phyloP scores from a whole-genome alignment of 1,139 yeast genomes.

The Candida glucosophila region DNA sequence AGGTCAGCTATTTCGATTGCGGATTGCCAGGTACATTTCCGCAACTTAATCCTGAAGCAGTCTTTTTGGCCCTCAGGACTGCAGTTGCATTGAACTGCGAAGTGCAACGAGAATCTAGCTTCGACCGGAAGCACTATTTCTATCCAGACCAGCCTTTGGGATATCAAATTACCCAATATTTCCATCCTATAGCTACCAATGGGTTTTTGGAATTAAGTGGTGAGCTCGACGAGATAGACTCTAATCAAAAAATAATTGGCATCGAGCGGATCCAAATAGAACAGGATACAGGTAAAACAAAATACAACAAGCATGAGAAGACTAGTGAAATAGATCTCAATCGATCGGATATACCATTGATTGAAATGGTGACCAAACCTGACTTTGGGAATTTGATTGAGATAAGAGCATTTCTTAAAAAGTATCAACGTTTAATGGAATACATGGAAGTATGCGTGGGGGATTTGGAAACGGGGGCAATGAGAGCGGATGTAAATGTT shows the following conservation, averaged over 20 bases:
- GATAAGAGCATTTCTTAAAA: constrained; percentile 71
- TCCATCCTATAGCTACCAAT: constrained; percentile 64
- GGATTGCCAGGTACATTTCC: constrained; percentile 96
- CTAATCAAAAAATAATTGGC: constrained; percentile 30
- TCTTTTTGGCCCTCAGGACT: constrained; percentile 61
- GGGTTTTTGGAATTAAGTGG: constrained; percentile 48
- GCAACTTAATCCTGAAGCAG: constrained; percentile 63
- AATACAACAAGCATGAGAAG: constrained; percentile 40
- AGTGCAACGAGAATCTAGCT: constrained; percentile 50
- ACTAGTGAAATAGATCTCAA: constrained; percentile 63
- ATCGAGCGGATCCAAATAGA: constrained; percentile 80
- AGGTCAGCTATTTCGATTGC: constrained; percentile 72
- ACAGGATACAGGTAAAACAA: constrained; percentile 88
- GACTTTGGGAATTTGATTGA: constrained; percentile 64
- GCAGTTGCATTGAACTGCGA: constrained; percentile 63
- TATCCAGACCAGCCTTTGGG: constrained; percentile 97
- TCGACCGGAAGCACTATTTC: constrained; percentile 92
- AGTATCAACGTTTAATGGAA: constrained; percentile 65
- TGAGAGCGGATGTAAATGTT: constrained; percentile 89
- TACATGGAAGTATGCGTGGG: constrained; percentile 75
- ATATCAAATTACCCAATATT: constrained; percentile 89
- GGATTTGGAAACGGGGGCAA: constrained; percentile 88
- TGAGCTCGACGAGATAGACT: constrained; percentile 46
- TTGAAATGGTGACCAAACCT: constrained; percentile 88
- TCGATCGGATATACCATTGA: constrained; percentile 76